Conservation (phyloP, 2,329 filamentous ascomycete genomes). For the Pyrenochaeta sp. region DNA sequence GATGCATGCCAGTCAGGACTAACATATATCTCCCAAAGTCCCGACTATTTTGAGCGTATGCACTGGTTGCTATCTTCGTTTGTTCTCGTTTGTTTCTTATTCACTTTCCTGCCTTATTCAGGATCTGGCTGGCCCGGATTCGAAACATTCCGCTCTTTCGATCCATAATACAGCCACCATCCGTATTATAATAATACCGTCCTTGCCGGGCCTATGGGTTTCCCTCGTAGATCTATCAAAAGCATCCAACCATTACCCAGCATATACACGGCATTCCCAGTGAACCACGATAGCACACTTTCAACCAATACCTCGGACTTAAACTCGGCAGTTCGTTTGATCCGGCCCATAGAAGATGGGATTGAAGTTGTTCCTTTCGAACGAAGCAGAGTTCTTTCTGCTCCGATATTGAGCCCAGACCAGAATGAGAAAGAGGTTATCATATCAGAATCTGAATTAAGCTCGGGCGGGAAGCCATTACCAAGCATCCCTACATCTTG, state of each 20-base stretch:
- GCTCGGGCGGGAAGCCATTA: conserved; percentile 27
- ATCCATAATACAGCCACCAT: conserved; percentile 9
- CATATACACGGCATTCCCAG: conserved; percentile 35
- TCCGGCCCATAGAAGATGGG: conserved; percentile 32
- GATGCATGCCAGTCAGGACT: too few species aligned
- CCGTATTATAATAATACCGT: background rate
- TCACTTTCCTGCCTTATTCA: conserved; percentile 5
- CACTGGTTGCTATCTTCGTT: conserved; percentile 25
- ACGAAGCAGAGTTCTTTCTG: conserved; percentile 27
- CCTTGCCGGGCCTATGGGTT: conserved; percentile 26
- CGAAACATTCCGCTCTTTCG: background rate
- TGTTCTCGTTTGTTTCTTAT: conserved; percentile 15
- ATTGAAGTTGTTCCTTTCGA: conserved; percentile 43
- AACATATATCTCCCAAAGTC: conserved; percentile 18
- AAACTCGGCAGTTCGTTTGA: conserved; percentile 17
- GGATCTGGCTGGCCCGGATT: conserved; percentile 25
- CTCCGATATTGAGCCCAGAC: conserved; percentile 34
- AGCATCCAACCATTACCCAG: conserved; percentile 36
- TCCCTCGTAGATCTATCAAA: conserved; percentile 29
- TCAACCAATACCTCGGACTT: conserved; percentile 13
- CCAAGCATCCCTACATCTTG: conserved; percentile 27
- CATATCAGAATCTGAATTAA: conserved; percentile 2
- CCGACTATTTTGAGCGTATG: conserved; percentile 11
- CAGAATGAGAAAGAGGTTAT: conserved; percentile 39
- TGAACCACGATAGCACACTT: conserved; percentile 11